phyloP scores from a whole-genome alignment of 1,139 yeast genomes.

The Blastobotrys buckinghamii region DNA sequence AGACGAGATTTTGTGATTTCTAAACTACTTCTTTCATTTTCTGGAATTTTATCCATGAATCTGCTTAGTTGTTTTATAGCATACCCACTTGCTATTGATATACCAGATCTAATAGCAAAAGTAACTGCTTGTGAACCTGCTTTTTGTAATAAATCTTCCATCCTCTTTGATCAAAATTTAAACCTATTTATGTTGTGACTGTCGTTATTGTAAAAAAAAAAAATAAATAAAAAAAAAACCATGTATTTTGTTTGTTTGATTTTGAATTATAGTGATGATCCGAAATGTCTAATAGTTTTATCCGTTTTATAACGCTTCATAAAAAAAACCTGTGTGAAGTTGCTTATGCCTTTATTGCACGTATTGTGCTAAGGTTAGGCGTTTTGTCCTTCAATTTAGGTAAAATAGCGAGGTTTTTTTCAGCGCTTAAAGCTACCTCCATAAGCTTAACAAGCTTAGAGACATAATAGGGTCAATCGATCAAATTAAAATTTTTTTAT shows the following conservation, averaged over 20 bases:
- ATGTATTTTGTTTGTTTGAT: background rate
- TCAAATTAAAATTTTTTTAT: too few species aligned
- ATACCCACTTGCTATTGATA: conserved; percentile 69
- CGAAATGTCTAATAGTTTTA: background rate
- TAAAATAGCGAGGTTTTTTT: too few species aligned
- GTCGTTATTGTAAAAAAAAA: background rate
- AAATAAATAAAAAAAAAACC: too few species aligned
- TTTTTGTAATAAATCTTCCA: conserved; percentile 18
- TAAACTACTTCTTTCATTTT: conserved; percentile 44
- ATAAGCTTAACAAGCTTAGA: too few species aligned
- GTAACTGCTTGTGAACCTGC: conserved; percentile 73
- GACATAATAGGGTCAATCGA: too few species aligned
- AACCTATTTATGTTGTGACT: background rate
- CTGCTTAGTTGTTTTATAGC: conserved; percentile 62
- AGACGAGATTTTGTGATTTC: conserved; percentile 42
- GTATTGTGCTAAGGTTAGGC: too few species aligned
- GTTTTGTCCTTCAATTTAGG: too few species aligned
- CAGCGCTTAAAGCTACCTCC: too few species aligned
- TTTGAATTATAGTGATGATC: background rate
- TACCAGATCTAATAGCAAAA: conserved; percentile 73
- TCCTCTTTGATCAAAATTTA: conserved; percentile 1
- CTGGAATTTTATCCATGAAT: conserved; percentile 58
- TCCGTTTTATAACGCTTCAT: background rate
- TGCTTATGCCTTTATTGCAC: too few species aligned
- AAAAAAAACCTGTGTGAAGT: background rate